Evolutionary conservation across 1,284 basidiomycete genomes (phyloP).

Genomic region (Fomitopsis betulina): DNA sequence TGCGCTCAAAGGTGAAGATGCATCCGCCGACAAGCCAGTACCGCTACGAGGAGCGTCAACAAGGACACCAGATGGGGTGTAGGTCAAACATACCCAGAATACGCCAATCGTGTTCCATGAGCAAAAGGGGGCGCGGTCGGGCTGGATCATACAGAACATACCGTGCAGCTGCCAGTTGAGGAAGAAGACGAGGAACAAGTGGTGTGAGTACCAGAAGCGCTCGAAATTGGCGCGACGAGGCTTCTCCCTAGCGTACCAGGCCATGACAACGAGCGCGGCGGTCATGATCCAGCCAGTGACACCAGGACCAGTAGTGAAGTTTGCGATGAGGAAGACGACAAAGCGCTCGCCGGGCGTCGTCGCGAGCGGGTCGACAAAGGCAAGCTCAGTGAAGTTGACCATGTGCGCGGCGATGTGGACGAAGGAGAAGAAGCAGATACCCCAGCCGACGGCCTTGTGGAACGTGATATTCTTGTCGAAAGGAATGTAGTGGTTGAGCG

Average conservation of each 20-base stretch:
- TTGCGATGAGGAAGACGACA: slow-evolving; percentile 65
- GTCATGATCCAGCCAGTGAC: slow-evolving; percentile 93
- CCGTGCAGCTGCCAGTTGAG: slow-evolving; percentile 89
- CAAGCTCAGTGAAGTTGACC: slow-evolving; percentile 75
- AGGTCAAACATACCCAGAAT: slow-evolving; percentile 69
- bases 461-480: slow-evolving; percentile 88
- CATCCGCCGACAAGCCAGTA: slow-evolving; percentile 87
- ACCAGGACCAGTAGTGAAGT: slow-evolving; percentile 85
- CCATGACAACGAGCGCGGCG: slow-evolving; percentile 65
- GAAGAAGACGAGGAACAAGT: slow-evolving; percentile 88
- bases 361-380: slow-evolving; percentile 49
- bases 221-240: slow-evolving; percentile 71
- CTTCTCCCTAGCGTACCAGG: slow-evolving; percentile 81
- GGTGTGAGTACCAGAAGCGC: slow-evolving; percentile 87
- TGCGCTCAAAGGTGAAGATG: slow-evolving; percentile 81
- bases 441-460: slow-evolving; percentile 86
- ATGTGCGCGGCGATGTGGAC: slow-evolving; percentile 78
- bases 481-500: slow-evolving; percentile 81
- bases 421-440: slow-evolving; percentile 69
- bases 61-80: background rate
- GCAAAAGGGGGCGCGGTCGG: slow-evolving; percentile 84
- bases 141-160: slow-evolving; percentile 92
- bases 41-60: slow-evolving; percentile 40
- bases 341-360: slow-evolving; percentile 50
- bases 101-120: slow-evolving; percentile 82